These are phyloP conservation scores for Nymphaea colorata DNA, from an alignment of 164 flowering plant genomes.

Conservation along the genomic window DNA sequence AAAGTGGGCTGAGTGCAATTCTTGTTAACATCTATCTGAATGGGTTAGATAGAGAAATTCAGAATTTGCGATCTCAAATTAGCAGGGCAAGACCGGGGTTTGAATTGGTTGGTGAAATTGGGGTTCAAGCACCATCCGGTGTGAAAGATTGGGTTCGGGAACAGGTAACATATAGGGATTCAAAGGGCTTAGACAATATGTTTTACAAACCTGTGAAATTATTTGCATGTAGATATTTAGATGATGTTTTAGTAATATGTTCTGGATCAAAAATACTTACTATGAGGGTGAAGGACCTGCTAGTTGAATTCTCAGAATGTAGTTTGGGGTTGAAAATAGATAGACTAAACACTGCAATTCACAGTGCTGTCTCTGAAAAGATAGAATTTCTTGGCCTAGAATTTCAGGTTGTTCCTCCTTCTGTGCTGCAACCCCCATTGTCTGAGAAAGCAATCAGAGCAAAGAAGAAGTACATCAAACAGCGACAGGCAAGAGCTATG, in stretches of 20 bases:
- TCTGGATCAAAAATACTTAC: constrained; percentile 63
- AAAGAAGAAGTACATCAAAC: constrained; percentile 67
- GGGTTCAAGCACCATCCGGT: constrained; percentile 6
- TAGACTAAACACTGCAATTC: constrained; percentile 47
- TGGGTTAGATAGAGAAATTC: constrained; percentile 64
- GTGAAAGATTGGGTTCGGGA: constrained; percentile 3
- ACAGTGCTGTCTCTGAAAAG: constrained; percentile 76
- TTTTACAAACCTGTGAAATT: constrained; percentile 60
- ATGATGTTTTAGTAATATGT: constrained; percentile 70
- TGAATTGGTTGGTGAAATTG: constrained; percentile 4
- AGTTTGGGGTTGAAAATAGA: constrained; percentile 55
- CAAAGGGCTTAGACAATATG: constrained; percentile 11
- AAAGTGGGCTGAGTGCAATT: constrained; percentile 54
- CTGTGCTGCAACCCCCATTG: constrained; percentile 60
- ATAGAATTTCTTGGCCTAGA: constrained; percentile 82
- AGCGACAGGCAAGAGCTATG: constrained; percentile 48
- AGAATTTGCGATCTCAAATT: constrained; percentile 31
- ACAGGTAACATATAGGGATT: not conserved
- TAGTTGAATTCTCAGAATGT: constrained; percentile 40
- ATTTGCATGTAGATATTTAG: constrained; percentile 75
- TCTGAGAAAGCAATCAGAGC: constrained; percentile 88
- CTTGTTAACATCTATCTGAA: constrained; percentile 65
- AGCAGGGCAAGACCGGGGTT: constrained; percentile 32
- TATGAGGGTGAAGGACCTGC: constrained; percentile 44
- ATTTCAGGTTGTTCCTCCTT: constrained; percentile 79